Base-by-base conservation (phyloP, 106 monocot species). In the Ottelia alismoides region DNA sequence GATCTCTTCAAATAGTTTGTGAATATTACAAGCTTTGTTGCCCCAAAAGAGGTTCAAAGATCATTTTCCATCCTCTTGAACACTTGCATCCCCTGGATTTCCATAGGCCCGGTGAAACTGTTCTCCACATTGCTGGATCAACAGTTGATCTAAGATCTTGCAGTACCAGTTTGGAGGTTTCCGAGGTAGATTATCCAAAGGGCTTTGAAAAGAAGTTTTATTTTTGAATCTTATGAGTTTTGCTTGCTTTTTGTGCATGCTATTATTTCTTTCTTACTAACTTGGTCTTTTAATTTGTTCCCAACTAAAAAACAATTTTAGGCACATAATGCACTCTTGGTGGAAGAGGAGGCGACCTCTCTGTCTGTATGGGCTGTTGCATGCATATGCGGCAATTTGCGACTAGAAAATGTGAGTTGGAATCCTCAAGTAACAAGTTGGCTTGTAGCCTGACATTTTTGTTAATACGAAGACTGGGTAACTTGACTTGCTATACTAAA, bases 331-430 rank as follows among this genome's bases (percentile, higher is more conserved):
- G 82, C 85, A 49, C 74, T 77, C 50, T 58, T 90, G 44, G 76
- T 79, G 31, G 90, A 90, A 65, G 96, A 98, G 65, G 98, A 99
- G 61, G 86, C 90, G 14, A 82, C 85, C 56, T 79, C 82, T 60
- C 72, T 99, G 35, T 85, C 90, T 62, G 72, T 83, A 27, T 99
- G 98, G 98, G 69, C 90, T 20, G 71, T 90, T 77, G 85, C 98
- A 65, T 86, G 85, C 61, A 68, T 99, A 45, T 99, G 98, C 80
- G 98, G 90, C 40, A 78, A 69, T 65, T 69, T 99, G 68, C 74
- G 90, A 58, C 90, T 99, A 70, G 98, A 99, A 67, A 72, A 86
- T 99, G 98, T 99, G 70, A 66, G 88, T 59, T 21, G 22, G 2
- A 3, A 29, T 11, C 5, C 35, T 35, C 24, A 61, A 31, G 20